A percentile compares a stretch with the other conserved stretches of the same genome.
Evolutionary conservation across 129 eudicot species (phyloP).

Genomic region (Rutidosis leptorrhynchoides): DNA sequence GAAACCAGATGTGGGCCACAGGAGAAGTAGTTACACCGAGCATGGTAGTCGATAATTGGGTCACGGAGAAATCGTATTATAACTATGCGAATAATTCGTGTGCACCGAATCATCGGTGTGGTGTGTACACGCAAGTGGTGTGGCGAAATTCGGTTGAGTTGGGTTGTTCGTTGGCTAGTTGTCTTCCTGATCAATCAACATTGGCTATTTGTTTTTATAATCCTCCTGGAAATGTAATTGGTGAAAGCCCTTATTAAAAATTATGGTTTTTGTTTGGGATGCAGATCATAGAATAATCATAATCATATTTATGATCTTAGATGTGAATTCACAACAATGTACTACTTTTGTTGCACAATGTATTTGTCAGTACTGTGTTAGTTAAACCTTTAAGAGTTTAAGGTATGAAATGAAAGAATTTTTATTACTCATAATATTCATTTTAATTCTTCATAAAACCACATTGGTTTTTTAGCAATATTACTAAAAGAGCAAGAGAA

Average conservation of each 20-base stretch:
- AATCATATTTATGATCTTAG: background rate
- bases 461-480: background rate
- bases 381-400: background rate
- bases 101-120: slow-evolving; percentile 56
- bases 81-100: slow-evolving; percentile 60
- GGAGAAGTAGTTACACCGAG: slow-evolving; percentile 47
- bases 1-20: slow-evolving; percentile 67
- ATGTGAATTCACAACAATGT: background rate
- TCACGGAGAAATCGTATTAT: slow-evolving; percentile 66
- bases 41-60: slow-evolving; percentile 66
- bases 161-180: slow-evolving; percentile 73
- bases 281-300: slow-evolving; percentile 4
- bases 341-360: too few relatives aligned
- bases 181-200: slow-evolving; percentile 44
- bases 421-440: slow-evolving; percentile 7
- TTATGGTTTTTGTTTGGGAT: slow-evolving; percentile 25
- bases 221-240: slow-evolving; percentile 87
- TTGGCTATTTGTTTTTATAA: slow-evolving; percentile 78
- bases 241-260: slow-evolving; percentile 63
- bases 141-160: slow-evolving; percentile 69
- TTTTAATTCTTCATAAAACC: slow-evolving; percentile 1
- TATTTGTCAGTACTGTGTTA: background rate
- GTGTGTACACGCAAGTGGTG: slow-evolving; percentile 89
- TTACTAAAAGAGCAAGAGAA: background rate
- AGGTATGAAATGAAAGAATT: background rate